These are phyloP conservation scores for Choanephora cucurbitarum DNA, from an alignment of 371 early-diverging fungal species.

Conservation along the genomic window DNA sequence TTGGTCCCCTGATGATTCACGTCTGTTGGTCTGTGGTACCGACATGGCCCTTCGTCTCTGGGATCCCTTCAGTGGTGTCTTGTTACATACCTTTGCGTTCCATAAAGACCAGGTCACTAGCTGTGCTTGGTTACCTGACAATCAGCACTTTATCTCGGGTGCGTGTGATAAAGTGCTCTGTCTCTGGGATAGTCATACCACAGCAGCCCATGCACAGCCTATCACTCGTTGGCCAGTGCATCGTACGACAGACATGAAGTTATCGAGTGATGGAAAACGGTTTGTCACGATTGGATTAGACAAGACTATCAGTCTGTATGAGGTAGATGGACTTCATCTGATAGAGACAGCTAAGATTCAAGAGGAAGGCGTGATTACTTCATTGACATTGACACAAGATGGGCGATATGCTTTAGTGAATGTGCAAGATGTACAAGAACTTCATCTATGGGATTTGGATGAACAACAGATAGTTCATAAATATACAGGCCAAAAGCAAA, in stretches of 20 bases:
- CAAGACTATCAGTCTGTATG: conserved; percentile 73
- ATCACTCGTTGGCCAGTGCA: conserved; percentile 68
- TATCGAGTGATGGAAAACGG: conserved; percentile 70
- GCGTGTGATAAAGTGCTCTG: conserved; percentile 75
- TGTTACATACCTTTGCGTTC: conserved; percentile 48
- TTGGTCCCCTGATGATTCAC: conserved; percentile 88
- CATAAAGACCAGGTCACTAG: conserved; percentile 79
- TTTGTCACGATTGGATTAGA: conserved; percentile 78
- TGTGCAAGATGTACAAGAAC: conserved; percentile 54
- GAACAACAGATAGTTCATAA: conserved; percentile 65
- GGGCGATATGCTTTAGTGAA: conserved; percentile 77
- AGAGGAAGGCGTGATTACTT: conserved; percentile 77
- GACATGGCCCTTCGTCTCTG: conserved; percentile 82
- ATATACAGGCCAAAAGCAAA: conserved; percentile 87
- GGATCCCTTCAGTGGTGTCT: conserved; percentile 70
- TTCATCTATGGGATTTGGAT: conserved; percentile 91
- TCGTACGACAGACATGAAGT: conserved; percentile 84
- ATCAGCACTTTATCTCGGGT: conserved; percentile 75
- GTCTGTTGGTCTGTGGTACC: conserved; percentile 78
- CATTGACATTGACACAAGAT: conserved; percentile 74
- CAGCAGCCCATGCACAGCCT: conserved; percentile 34
- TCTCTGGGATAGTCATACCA: conserved; percentile 63
- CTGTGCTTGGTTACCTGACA: conserved; percentile 85
- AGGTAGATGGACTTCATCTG: conserved; percentile 21
- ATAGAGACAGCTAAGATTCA: conserved; percentile 47